Percentiles rank a stretch among this genome's conserved stretches.
Conservation (phyloP, 208 protist species). For the Plasmodiophora brassicae region DNA sequence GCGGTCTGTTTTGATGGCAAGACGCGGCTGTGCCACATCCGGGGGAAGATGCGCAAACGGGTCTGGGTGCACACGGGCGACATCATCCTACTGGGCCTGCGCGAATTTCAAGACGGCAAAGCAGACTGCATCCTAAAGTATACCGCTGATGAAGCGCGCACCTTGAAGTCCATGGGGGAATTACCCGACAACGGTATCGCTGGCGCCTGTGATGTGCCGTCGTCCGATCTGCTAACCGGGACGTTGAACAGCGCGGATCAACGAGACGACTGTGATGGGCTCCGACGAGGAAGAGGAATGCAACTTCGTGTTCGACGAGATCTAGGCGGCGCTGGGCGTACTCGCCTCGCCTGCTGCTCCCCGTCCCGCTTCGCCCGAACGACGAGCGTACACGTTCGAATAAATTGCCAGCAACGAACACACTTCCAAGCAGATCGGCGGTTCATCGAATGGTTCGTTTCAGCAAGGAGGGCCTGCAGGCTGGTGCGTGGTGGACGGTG, state of each 20-base stretch:
- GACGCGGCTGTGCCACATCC: constrained; percentile 74
- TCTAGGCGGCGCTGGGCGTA: no score
- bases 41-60: constrained; percentile 79
- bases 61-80: constrained; percentile 70
- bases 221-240: no score
- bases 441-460: no score
- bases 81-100: constrained; percentile 76
- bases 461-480: no score
- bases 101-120: constrained; percentile 82
- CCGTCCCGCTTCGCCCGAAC: no score
- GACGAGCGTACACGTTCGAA: no score
- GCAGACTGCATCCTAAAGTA: constrained; percentile 87
- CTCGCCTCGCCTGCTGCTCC: no score
- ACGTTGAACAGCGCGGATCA: not conserved
- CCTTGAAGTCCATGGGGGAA: constrained; percentile 66
- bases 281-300: constrained; percentile 52
- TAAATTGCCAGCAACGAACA: no score
- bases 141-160: constrained; percentile 72
- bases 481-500: no score
- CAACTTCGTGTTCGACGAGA: constrained; percentile 46
- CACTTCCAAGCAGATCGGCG: no score
- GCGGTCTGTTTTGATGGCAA: constrained; percentile 82
- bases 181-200: constrained; percentile 57
- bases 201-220: no score
- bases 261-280: constrained; percentile 29